Conservation (phyloP, 805 yeast genomes). For the Schizosaccharomyces cryophilus region DNA sequence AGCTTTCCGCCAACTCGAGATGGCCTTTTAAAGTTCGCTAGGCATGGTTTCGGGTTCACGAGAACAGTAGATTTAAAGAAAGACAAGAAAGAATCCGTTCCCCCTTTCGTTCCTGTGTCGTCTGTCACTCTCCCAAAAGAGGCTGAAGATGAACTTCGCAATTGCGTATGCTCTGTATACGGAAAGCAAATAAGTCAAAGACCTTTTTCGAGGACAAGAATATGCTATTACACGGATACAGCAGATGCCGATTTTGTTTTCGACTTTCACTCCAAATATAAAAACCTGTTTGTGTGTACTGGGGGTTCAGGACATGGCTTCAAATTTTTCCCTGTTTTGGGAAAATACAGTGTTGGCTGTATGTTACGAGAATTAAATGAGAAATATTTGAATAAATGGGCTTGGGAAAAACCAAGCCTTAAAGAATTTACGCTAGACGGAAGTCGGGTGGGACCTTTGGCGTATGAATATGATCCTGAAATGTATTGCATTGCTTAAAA, state of each 20-base stretch:
- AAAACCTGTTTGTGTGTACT: constrained; percentile 11
- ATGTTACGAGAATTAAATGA: constrained; percentile 10
- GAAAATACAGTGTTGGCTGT: constrained; percentile 12
- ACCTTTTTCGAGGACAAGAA: constrained; percentile 14
- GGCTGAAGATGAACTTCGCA: neutral
- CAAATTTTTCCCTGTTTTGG: constrained; percentile 15
- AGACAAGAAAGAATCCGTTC: neutral
- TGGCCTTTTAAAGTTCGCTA: constrained; percentile 2
- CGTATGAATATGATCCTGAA: neutral
- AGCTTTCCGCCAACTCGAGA: constrained; percentile 4
- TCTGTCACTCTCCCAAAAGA: neutral
- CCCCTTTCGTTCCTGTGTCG: neutral
- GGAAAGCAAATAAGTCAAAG: constrained; percentile 4
- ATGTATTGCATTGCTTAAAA: too few species aligned
- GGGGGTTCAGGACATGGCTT: constrained; percentile 17
- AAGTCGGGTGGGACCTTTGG: neutral
- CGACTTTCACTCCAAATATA: constrained; percentile 10
- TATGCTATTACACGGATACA: constrained; percentile 18
- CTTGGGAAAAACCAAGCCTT: neutral
- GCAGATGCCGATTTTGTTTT: constrained; percentile 13
- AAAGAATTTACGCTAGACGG: neutral
- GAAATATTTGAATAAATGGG: neutral
- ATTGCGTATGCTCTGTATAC: neutral
- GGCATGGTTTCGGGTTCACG: constrained; percentile 1
- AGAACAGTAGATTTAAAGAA: neutral